phyloP scores from a whole-genome alignment of 2,329 filamentous ascomycete species.

The Fusarium pseudonygamai region DNA sequence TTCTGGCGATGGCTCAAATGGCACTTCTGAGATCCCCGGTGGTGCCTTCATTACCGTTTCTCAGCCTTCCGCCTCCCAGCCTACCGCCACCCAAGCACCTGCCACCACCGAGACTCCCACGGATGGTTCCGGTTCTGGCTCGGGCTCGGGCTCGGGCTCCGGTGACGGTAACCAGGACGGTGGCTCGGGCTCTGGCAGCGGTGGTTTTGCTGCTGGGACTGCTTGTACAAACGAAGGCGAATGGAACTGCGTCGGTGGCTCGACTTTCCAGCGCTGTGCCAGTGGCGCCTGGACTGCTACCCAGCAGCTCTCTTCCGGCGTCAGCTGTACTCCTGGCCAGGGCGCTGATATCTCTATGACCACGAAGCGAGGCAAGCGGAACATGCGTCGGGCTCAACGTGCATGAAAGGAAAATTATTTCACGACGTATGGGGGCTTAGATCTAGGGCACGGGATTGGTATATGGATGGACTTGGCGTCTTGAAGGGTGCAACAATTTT shows the following conservation, averaged over 20 bases:
- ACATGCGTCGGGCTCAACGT: conserved; percentile 49
- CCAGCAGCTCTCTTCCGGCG: conserved; percentile 56
- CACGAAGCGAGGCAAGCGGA: conserved; percentile 20
- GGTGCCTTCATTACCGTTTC: conserved; percentile 54
- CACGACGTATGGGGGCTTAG: no score
- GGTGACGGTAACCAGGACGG: neutral
- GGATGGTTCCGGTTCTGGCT: neutral
- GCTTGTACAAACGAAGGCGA: conserved; percentile 59
- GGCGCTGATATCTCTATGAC: conserved; percentile 51
- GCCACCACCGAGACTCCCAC: neutral
- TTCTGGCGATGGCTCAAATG: neutral
- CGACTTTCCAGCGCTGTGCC: conserved; percentile 64
- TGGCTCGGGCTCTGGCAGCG: conserved; percentile 11
- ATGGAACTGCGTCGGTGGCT: conserved; percentile 64
- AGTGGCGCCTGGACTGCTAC: conserved; percentile 60
- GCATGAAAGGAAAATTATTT: no score
- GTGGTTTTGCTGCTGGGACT: conserved; percentile 52
- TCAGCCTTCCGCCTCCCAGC: neutral
- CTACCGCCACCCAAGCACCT: conserved; percentile 29
- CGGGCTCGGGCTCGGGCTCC: no score
- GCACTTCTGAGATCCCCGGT: conserved; percentile 39
- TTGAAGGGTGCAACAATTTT: no score
- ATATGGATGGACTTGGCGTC: no score
- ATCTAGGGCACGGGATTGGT: no score
- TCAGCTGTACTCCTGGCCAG: conserved; percentile 55